Evolutionary conservation across 2,329 filamentous ascomycete genomes (phyloP).

Genomic region (Periconia digitata): DNA sequence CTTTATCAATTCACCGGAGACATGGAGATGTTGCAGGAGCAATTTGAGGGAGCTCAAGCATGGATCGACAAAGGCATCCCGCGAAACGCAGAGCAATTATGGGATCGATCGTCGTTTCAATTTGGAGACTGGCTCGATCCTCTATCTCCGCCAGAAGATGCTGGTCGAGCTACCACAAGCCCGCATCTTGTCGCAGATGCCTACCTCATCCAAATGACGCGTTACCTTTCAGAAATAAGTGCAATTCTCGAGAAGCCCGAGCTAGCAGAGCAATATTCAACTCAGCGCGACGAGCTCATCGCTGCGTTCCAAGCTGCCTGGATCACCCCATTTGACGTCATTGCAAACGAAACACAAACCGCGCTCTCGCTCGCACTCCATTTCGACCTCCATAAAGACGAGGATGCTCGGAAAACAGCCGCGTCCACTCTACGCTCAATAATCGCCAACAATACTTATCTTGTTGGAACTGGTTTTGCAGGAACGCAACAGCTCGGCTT

Average conservation of each 20-base stretch:
- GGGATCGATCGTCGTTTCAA: constrained; percentile 39
- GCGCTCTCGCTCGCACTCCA: constrained; percentile 21
- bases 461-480: constrained; percentile 22
- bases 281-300: constrained; percentile 18
- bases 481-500: constrained; percentile 21
- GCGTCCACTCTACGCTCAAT: constrained; percentile 13
- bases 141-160: constrained; percentile 36
- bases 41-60: constrained; percentile 40
- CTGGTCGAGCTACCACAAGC: constrained; percentile 37
- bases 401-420: constrained; percentile 4
- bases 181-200: constrained; percentile 42
- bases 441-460: constrained; percentile 16
- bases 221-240: constrained; percentile 31
- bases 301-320: constrained; percentile 28
- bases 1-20: constrained; percentile 42
- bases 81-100: constrained; percentile 37
- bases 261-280: constrained; percentile 22
- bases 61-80: constrained; percentile 41
- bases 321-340: constrained; percentile 14
- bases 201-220: constrained; percentile 41
- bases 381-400: constrained; percentile 12
- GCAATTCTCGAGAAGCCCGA: constrained; percentile 18
- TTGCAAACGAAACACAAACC: constrained; percentile 22
- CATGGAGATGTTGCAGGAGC: constrained; percentile 33
- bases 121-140: constrained; percentile 49